Base-by-base conservation (phyloP, 177 flowering plant species). In the Telopea speciosissima region DNA sequence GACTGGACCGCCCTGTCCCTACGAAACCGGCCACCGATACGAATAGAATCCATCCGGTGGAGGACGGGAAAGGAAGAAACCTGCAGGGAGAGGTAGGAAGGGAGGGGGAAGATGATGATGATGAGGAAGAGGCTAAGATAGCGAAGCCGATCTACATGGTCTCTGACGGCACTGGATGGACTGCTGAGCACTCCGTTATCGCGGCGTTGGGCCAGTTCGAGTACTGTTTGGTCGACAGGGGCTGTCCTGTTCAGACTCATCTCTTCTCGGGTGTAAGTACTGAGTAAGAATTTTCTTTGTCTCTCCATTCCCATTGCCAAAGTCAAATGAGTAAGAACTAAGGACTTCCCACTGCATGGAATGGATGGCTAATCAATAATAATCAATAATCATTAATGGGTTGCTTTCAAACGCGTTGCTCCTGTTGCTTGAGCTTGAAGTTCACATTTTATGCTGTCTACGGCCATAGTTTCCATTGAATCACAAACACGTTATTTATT, bases 121-220 rank as follows among this genome's bases (percentile, higher is more conserved):
- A 44, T 60, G 79, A 62, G 60, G 79, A 71, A 22, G 45, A 25
- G 67, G 31, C 31, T 2, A 24, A 69, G 25, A 73, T 52, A 12
- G 89, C 73, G 68, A 93, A 93, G 86, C 68, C 88, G n/a, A 91
- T 94, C 23, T 94, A 87, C 73, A 83, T 90, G 93, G 87, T 94
- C 1, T 93, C 97, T 8, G 97, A 94, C 72, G 97, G 96, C 21
- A 94, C 96, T 19, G 98, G 98, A 26, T 94, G 97, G 98, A 94
- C 96, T 78, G 97, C 80, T 54, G 98, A 94, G 80, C 91, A 94
- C 61, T 76, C 90, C 73, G 96, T 94, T 23, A 87, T 67, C 68
- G 98, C 98, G 62, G 97, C 98, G 69, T 81, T 94, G 71, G 97
- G 97, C 33, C 97, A 93, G 81, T 93, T 93, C 76, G 94, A 90